Evolutionary conservation across 2,329 filamentous ascomycete species (phyloP).

Genomic region (Huntiella savannae): DNA sequence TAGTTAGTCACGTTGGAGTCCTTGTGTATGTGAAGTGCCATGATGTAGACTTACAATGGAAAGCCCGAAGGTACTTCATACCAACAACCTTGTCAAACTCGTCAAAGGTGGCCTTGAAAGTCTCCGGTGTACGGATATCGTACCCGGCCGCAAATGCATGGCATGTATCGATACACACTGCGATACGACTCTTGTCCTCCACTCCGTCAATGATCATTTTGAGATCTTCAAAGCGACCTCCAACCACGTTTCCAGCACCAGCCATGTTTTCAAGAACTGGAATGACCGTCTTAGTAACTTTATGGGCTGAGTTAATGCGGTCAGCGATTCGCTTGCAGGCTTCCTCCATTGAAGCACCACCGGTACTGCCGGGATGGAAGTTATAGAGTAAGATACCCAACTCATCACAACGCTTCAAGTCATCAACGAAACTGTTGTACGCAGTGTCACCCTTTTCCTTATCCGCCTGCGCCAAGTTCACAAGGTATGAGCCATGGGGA

Average conservation of each 20-base stretch:
- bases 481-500: constrained; percentile 88
- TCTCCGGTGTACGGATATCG: constrained; percentile 57
- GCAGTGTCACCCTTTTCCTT: constrained; percentile 64
- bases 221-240: constrained; percentile 69
- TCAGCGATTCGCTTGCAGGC: constrained; percentile 63
- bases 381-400: constrained; percentile 90
- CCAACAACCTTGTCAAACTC: constrained; percentile 67
- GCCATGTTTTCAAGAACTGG: constrained; percentile 95
- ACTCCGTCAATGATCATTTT: constrained; percentile 65
- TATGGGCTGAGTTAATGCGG: constrained; percentile 66
- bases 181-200: constrained; percentile 64
- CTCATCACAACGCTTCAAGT: constrained; percentile 65
- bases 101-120: constrained; percentile 54
- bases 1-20: neutral
- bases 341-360: constrained; percentile 39
- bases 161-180: constrained; percentile 92
- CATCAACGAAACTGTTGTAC: constrained; percentile 71
- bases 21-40: neutral
- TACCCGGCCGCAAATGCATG: constrained; percentile 91
- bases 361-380: constrained; percentile 82
- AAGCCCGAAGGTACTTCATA: constrained; percentile 56
- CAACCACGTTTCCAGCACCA: constrained; percentile 70
- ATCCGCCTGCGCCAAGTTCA: constrained; percentile 83
- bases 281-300: constrained; percentile 54
- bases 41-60: constrained; percentile 37